Base-by-base conservation (phyloP, 768 basidiomycete genomes). In the Suillus plorans region DNA sequence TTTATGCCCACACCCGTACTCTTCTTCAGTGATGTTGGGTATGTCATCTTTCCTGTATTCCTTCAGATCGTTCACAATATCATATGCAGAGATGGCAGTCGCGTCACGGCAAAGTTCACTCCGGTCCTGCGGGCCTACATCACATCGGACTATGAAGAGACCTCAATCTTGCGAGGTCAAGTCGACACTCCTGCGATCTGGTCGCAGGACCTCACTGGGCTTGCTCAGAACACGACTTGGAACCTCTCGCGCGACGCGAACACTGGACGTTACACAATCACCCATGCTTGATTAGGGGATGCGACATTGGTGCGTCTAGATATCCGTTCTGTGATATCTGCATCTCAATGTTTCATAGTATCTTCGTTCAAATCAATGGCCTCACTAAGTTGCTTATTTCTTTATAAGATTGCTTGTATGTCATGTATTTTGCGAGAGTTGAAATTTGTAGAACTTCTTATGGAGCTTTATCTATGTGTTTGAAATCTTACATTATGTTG, bases 101-200 rank as follows among this genome's bases (percentile, higher is more conserved):
- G n/a, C 18, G 55, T 34, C 31, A n/a, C 31, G 2, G 61, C 61
- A 2, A 9, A 34, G 55, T 60, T 60, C 61, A 61, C 55, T 10
- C 55, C 53, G 12, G 7, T 34, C 12, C 61, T 60, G 13, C 61
- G 55, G 0, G 61, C n/a, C 31, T 61, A 61, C 20, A 60, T 61
- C 20, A 61, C 53, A 1, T 59, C 61, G 5, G 61, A 61, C 55
- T 61, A 61, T 61, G 31, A 61, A 28, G 55, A 61, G 18, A 20
- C 53, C 13, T 3, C 52, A 6, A 59, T 61, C 5, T 2, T 59
- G 13, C 22, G 37, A 20, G 55, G 20, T 20, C 53, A 31, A 20
- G 59, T 61, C 20, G n/a, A 60, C 9, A 61, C 55, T 3, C 36
- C 25, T 14, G 16, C 12, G 31, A 60, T 61, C 55, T 61, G 55